Evolutionary conservation across 148 eudicot species (phyloP).

Genomic region (Silene conica): DNA sequence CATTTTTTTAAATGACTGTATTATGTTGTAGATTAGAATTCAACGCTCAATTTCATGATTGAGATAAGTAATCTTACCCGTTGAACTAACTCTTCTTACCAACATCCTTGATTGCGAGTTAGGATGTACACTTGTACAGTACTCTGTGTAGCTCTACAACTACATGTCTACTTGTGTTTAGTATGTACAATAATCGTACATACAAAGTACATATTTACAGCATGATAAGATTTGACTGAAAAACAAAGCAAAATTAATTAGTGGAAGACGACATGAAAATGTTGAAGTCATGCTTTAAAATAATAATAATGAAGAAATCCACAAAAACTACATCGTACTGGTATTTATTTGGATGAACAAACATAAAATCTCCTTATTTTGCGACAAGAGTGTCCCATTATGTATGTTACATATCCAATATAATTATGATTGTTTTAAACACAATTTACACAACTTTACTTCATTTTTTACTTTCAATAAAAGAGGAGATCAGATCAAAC

Average conservation of each 20-base stretch:
- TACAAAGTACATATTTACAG: not conserved
- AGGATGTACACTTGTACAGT: too few species aligned
- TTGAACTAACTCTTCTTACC: too few species aligned
- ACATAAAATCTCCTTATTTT: not conserved
- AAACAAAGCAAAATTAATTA: slow-evolving; percentile 1
- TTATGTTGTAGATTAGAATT: too few species aligned
- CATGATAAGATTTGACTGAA: slow-evolving; percentile 7
- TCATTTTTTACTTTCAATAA: slow-evolving; percentile 14
- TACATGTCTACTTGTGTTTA: not conserved
- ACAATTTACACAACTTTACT: not conserved
- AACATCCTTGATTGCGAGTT: too few species aligned
- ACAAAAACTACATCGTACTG: not conserved
- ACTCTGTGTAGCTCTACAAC: too few species aligned
- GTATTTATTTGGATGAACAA: not conserved
- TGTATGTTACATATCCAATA: not conserved
- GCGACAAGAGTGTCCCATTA: slow-evolving; percentile 7
- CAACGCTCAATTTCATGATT: too few species aligned
- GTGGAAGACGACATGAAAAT: slow-evolving; percentile 12
- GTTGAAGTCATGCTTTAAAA: slow-evolving; percentile 8
- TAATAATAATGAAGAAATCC: not conserved
- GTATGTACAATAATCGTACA: too few species aligned
- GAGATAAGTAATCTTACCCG: too few species aligned
- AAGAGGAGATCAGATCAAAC: not conserved
- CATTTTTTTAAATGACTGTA: too few species aligned
- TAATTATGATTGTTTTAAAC: slow-evolving; percentile 9